Evolutionary conservation across 1,284 basidiomycete species (phyloP).

Genomic region (Ustilago cynodontis): DNA sequence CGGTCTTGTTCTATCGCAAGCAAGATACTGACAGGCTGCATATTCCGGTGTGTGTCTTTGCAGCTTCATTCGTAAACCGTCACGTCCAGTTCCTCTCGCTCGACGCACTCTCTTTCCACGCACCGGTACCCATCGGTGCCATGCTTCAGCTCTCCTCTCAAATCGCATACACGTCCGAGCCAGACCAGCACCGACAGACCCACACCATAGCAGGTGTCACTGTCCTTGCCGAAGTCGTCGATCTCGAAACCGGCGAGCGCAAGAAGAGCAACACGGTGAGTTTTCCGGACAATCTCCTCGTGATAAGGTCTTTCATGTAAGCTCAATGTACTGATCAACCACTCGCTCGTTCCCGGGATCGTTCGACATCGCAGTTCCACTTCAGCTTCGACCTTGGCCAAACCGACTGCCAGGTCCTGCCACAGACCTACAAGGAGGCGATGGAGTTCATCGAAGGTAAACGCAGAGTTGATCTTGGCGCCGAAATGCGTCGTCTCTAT

Average conservation of each 20-base stretch:
- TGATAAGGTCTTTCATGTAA: too few relatives aligned
- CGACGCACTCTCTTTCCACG: constrained; percentile 64
- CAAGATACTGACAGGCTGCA: constrained; percentile 12
- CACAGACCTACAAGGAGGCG: constrained; percentile 59
- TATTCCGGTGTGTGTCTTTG: not conserved
- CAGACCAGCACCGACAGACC: constrained; percentile 16
- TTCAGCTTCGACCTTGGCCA: constrained; percentile 61
- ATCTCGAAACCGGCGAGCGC: constrained; percentile 52
- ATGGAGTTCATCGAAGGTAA: constrained; percentile 66
- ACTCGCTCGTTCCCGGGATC: too few relatives aligned
- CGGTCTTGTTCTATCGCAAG: too few relatives aligned
- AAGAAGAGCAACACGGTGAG: constrained; percentile 58
- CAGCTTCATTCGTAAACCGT: constrained; percentile 60
- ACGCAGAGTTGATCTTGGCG: constrained; percentile 55
- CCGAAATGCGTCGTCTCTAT: constrained; percentile 58
- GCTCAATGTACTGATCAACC: too few relatives aligned
- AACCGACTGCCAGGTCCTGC: constrained; percentile 39
- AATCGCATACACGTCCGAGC: constrained; percentile 55
- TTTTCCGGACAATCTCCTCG: not conserved
- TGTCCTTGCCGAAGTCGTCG: constrained; percentile 61
- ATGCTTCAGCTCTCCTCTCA: constrained; percentile 61
- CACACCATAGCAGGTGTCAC: constrained; percentile 51
- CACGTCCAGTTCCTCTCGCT: constrained; percentile 70
- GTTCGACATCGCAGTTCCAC: constrained; percentile 44
- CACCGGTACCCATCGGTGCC: constrained; percentile 64